Evolutionary conservation across 163 green algal species (phyloP).

Genomic region (Dunaliella salina): DNA sequence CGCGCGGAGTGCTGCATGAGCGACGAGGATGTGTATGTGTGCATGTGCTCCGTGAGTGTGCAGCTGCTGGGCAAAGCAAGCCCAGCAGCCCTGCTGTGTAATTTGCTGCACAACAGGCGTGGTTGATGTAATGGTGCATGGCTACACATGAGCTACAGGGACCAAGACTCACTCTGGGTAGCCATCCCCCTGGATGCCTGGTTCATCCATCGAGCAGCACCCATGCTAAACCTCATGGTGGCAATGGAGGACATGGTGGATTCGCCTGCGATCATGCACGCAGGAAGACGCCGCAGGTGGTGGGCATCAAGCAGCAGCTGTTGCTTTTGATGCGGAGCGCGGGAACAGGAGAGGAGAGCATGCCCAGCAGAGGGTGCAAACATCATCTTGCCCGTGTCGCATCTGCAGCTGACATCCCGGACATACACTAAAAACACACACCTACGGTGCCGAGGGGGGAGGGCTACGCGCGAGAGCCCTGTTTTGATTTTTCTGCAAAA

Average conservation of each 20-base stretch:
- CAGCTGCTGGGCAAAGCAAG: background rate
- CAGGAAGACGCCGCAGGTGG: background rate
- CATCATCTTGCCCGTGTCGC: too few species aligned
- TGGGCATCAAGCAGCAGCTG: too few species aligned
- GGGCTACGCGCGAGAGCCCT: background rate
- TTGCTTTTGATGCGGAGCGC: too few species aligned
- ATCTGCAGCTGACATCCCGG: too few species aligned
- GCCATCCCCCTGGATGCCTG: background rate
- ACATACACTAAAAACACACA: background rate
- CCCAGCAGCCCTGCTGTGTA: too few species aligned
- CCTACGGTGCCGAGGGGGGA: background rate
- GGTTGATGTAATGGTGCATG: too few species aligned
- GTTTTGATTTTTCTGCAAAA: slow-evolving; percentile 5
- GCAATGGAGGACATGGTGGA: slow-evolving; percentile 4
- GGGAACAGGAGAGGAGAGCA: too few species aligned
- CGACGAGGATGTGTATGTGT: background rate
- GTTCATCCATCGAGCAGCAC: background rate
- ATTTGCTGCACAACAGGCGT: too few species aligned
- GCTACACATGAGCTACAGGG: too few species aligned
- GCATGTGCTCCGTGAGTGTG: background rate
- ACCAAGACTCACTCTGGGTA: background rate
- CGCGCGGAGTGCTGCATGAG: background rate
- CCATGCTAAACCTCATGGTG: background rate
- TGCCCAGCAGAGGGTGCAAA: too few species aligned
- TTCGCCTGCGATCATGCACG: background rate